Conservation (phyloP, 306 rosid species). For the Prunus campanulata region DNA sequence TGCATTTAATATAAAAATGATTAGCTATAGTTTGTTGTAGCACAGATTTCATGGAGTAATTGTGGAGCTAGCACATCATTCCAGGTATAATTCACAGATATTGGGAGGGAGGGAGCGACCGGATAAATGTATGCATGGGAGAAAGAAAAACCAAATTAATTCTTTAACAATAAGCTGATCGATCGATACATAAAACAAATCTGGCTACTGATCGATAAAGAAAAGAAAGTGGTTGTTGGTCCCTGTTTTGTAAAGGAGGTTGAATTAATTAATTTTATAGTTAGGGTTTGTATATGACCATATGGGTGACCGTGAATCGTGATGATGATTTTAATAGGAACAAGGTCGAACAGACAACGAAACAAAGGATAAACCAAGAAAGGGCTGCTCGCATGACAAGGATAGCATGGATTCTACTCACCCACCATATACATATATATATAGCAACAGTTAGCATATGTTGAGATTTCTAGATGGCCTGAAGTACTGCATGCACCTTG, state of each 20-base stretch:
- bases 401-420: constrained; percentile 36
- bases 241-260: background rate
- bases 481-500: background rate
- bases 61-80: background rate
- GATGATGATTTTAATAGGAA: background rate
- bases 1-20: background rate
- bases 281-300: background rate
- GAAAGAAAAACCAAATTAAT: background rate
- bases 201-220: background rate
- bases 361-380: constrained; percentile 23
- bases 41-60: background rate
- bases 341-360: constrained; percentile 60
- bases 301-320: too few species aligned
- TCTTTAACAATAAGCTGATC: background rate
- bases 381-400: constrained; percentile 29
- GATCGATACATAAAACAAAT: background rate
- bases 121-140: background rate
- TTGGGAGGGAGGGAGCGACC: too few species aligned
- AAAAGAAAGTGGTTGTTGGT: background rate
- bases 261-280: background rate
- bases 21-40: background rate
- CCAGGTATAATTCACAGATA: background rate
- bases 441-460: background rate
- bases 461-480: background rate
- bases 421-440: background rate